phyloP scores from a whole-genome alignment of 2,329 filamentous ascomycete species.

The Scedosporium apiospermum region DNA sequence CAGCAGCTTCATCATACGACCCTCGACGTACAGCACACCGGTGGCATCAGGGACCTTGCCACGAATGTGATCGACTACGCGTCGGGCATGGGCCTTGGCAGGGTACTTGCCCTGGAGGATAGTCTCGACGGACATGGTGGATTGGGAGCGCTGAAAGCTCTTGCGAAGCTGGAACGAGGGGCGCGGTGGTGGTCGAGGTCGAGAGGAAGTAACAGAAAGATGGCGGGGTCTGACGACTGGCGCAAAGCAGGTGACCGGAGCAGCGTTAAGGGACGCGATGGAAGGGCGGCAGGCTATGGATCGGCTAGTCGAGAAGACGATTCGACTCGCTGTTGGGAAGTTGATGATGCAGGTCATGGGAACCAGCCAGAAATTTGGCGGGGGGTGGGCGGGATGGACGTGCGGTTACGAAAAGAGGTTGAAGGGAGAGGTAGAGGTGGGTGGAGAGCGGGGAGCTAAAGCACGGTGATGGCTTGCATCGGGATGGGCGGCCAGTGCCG shows the following conservation, averaged over 20 bases:
- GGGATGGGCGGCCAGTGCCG: neutral
- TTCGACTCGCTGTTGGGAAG: neutral
- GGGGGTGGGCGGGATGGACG: neutral
- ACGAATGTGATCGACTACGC: slow-evolving; percentile 71
- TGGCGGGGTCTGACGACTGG: neutral
- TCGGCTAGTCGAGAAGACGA: neutral
- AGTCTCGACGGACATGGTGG: slow-evolving; percentile 24
- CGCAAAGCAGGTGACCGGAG: neutral
- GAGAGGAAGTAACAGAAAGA: neutral
- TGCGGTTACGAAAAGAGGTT: no score
- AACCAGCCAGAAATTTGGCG: neutral
- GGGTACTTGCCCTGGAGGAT: slow-evolving; percentile 61
- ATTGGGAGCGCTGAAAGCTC: neutral
- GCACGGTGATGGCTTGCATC: neutral
- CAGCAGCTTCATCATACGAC: slow-evolving; percentile 66
- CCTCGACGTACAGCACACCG: slow-evolving; percentile 82
- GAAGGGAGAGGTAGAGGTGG: no score
- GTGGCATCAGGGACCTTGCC: slow-evolving; percentile 51
- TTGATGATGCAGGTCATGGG: neutral
- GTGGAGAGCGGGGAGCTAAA: no score
- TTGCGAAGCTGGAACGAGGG: neutral
- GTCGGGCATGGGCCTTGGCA: slow-evolving; percentile 75
- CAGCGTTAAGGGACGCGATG: neutral
- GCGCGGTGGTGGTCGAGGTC: neutral
- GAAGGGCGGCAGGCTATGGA: neutral